Evolutionary conservation across 2,329 filamentous ascomycete species (phyloP).

Genomic region (Moelleriella libera): DNA sequence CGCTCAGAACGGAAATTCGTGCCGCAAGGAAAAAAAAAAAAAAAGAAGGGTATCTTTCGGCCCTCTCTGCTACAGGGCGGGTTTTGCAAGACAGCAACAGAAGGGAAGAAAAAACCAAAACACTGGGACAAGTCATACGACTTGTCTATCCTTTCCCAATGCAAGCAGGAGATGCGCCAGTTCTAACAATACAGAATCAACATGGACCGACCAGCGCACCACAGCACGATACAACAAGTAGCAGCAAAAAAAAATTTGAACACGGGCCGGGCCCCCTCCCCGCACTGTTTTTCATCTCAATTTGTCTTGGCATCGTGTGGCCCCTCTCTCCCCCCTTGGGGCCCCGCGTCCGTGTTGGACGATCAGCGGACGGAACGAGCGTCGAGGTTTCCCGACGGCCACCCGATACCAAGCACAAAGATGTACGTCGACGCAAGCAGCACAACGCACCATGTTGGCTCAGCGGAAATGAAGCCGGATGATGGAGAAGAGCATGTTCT

Average conservation of each 20-base stretch:
- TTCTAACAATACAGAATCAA: too few relatives aligned
- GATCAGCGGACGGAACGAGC: neutral
- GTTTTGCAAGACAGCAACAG: too few relatives aligned
- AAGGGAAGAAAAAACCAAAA: too few relatives aligned
- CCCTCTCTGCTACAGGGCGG: too few relatives aligned
- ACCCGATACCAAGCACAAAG: neutral
- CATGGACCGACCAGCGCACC: neutral
- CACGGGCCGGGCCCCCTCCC: too few relatives aligned
- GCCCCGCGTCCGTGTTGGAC: neutral
- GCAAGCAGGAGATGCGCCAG: neutral
- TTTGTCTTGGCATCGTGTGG: neutral
- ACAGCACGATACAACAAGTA: neutral
- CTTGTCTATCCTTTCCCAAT: neutral
- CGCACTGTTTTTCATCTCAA: neutral
- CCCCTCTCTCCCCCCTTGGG: too few relatives aligned
- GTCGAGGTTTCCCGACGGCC: neutral
- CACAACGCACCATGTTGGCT: neutral
- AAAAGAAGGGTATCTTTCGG: neutral
- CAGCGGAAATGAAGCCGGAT: slow-evolving; percentile 43
- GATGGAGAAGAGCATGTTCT: slow-evolving; percentile 61
- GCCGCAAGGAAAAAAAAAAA: neutral
- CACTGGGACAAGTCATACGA: neutral
- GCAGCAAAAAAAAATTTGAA: neutral
- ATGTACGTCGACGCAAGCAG: neutral
- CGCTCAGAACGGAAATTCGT: too few relatives aligned